Evolutionary conservation across 139 green algal genomes (phyloP), one percentile per base, ranked within the genome.

Genomic region (Micromonas commoda): DNA sequence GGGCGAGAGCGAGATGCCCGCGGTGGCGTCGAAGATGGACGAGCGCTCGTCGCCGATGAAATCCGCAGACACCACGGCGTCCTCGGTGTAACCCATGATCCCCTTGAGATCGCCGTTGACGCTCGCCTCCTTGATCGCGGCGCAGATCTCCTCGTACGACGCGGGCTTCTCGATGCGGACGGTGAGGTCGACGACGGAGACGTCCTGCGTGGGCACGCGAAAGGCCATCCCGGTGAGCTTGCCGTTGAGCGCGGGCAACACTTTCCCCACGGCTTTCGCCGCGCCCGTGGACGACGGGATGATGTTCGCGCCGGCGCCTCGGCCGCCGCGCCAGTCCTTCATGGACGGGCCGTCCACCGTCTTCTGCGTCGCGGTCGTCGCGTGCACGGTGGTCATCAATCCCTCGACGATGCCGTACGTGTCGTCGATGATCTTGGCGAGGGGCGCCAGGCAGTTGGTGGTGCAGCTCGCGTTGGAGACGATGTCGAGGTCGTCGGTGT

Each of bases 201-300:
- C 94, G 71, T 98, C 93, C 45, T 88, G 84, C 79, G 91, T 97
- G 68, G 94, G 94, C 63, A 98, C 94, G 37, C 94, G 90, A 91
- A 98, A 98, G 23, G 94, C 90, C 94, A 98, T 98, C 77, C 94
- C 94, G 0, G 94, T 98, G 32, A 98, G 88, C 90, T 98, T 98
- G 85, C 94, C 94, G 80, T 98, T 96, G 5, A 98, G 89, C 68
- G 93, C 87, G 9, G 94, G 94, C 51, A 98, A 89, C 63, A 98
- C 92, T 86, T 94, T 88, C 35, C 85, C 85, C 0, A 89, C 84
- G 19, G 84, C 84, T 89, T 98, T 98, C 80, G 94, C 94, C 29
- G 94, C 94, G 26, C 94, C 94, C 24, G 94, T 98, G 84, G 90
- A 95, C 39, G 89, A 96, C 68, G 94, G 94, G 84, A 98, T 98